Conservation (phyloP, 441 rosid species). For the Raphanus hybrid region DNA sequence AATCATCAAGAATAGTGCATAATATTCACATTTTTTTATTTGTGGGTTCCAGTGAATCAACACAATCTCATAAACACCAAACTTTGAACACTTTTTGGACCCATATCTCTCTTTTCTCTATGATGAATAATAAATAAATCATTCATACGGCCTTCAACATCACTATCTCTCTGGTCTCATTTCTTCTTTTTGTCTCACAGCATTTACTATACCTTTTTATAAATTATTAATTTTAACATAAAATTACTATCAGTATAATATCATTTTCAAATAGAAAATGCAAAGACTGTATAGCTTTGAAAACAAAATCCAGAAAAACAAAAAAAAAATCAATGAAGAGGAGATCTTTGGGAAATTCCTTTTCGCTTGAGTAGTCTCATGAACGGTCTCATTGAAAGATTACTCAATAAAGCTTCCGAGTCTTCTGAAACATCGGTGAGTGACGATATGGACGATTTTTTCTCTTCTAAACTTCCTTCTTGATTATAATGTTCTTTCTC, state of each 20-base stretch:
- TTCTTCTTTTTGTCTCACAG: neutral
- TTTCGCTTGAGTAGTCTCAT: constrained; percentile 65
- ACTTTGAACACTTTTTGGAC: constrained; percentile 39
- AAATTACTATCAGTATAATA: constrained; percentile 8
- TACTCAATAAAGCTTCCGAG: constrained; percentile 43
- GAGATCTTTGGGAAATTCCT: constrained; percentile 73
- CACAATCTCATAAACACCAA: constrained; percentile 43
- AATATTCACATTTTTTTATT: constrained; percentile 25
- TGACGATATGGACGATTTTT: constrained; percentile 38
- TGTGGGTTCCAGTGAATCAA: constrained; percentile 46
- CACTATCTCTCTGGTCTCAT: constrained; percentile 1
- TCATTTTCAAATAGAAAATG: constrained; percentile 11
- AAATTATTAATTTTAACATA: constrained; percentile 22
- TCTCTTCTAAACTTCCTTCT: constrained; percentile 1
- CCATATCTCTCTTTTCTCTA: constrained; percentile 41
- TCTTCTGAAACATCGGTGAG: constrained; percentile 64
- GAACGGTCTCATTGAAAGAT: constrained; percentile 56
- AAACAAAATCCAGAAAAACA: constrained; percentile 17
- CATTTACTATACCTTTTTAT: neutral
- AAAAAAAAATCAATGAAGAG: constrained; percentile 42
- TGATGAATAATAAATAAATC: constrained; percentile 34
- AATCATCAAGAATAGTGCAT: constrained; percentile 26
- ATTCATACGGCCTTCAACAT: constrained; percentile 27
- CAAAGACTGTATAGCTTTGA: constrained; percentile 30
- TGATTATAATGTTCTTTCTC: neutral